Evolutionary conservation across 2,329 filamentous ascomycete species (phyloP), one percentile per base, ranked within the genome.

Genomic region (Talaromyces sp.): DNA sequence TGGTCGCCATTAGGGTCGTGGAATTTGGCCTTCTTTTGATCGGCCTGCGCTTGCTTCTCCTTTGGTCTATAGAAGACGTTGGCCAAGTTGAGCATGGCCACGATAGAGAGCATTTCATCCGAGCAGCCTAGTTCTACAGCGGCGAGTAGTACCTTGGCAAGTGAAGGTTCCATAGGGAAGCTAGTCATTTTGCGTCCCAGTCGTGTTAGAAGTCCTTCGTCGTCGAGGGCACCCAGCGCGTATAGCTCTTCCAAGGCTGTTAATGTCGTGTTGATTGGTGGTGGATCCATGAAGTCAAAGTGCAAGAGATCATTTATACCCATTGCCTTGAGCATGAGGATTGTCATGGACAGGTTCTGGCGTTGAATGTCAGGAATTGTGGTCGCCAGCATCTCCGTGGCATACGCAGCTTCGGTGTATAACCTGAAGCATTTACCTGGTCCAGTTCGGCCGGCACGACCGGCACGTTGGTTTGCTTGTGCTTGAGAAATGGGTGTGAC

Each of bases 231-330:
- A 3, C 89, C 91, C 11, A 99, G 80, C 0, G 92, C 91, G 70
- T 99, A 99, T 0, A 99, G 82, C 72, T 98, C 95, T 76, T 99
- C 96, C 3, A 99, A 80, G 0, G 95, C 95, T 55, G 92, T 96
- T 64, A 99, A 84, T 91, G 98, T 97, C 13, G 95, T 98, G 70
- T 98, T 97, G 31, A 95, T 95, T 0, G 95, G 95, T 0, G 95
- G 95, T 0, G 95, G 93, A 69, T 99, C 95, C 93, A 99, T 98
- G 69, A 99, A 99, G 76, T 98, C 93, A 70, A 99, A 99, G 71
- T 96, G 92, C 13, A 99, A 82, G 1, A 99, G 81, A 71, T 99
- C 95, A 71, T 99, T 98, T 75, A 99, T 98, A 3, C 96, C 95
- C 92, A 99, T 98, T 0, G 95, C 95, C 73, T 99, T 99, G 56